phyloP scores from a whole-genome alignment of 164 flowering plant species.

The Magnolia kwangsiensis region DNA sequence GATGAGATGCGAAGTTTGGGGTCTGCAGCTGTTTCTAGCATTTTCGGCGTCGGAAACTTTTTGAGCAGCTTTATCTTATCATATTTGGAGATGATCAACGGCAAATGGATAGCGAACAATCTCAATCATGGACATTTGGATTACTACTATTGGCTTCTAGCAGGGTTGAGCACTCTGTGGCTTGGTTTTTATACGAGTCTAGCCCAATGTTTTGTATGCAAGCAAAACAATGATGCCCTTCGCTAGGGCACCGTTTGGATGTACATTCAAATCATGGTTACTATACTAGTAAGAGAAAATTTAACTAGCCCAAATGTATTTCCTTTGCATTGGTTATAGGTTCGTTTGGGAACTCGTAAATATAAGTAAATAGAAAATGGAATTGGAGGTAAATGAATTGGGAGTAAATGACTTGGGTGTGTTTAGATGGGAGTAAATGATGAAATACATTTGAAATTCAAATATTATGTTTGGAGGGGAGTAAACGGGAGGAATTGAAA shows the following conservation, averaged over 20 bases:
- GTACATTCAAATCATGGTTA: too few species aligned
- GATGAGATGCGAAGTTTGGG: constrained; percentile 12
- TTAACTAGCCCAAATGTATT: too few species aligned
- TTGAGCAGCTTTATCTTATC: constrained; percentile 6
- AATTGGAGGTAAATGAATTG: too few species aligned
- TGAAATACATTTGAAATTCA: too few species aligned
- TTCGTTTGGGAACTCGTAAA: too few species aligned
- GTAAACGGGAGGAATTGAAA: too few species aligned
- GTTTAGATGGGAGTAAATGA: too few species aligned
- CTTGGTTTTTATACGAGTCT: background rate
- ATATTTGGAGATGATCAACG: background rate
- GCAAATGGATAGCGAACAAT: constrained; percentile 10
- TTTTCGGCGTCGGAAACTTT: constrained; percentile 7
- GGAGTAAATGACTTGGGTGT: too few species aligned
- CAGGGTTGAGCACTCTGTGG: background rate
- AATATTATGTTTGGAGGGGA: too few species aligned
- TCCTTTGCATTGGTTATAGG: too few species aligned
- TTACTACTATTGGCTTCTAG: constrained; percentile 15
- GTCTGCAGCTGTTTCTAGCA: constrained; percentile 3
- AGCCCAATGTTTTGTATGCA: constrained; percentile 1
- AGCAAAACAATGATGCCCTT: background rate
- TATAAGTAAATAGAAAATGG: too few species aligned
- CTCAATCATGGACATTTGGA: constrained; percentile 13
- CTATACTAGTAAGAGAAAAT: too few species aligned
- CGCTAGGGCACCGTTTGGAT: background rate